Evolutionary conservation across 306 rosid species (phyloP).

Genomic region (Lablab purpureus): DNA sequence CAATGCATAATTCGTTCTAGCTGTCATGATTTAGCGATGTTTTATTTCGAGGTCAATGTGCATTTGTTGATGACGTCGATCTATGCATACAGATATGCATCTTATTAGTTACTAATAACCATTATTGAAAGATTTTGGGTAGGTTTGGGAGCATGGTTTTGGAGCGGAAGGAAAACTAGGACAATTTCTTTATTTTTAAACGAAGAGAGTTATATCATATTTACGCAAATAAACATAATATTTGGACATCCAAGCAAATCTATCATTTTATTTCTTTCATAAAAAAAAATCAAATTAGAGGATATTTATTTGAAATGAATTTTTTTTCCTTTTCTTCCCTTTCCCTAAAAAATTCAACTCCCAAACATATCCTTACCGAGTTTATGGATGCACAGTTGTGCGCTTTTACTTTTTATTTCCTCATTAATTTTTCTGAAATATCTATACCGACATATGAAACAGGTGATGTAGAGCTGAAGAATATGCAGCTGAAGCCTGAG

Average conservation of each 20-base stretch:
- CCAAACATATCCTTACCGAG: not conserved
- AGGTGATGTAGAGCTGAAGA: conserved; percentile 98
- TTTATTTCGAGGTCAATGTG: conserved; percentile 16
- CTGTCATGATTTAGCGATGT: conserved; percentile 9
- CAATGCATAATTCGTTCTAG: conserved; percentile 10
- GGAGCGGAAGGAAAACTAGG: not conserved
- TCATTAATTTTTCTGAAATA: conserved; percentile 15
- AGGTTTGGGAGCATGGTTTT: not conserved
- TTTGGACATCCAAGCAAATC: not conserved
- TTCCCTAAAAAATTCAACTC: not conserved
- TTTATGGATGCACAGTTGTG: conserved; percentile 23
- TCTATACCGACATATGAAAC: conserved; percentile 50
- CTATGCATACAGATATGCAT: not conserved
- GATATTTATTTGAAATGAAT: not conserved
- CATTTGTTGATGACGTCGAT: conserved; percentile 11
- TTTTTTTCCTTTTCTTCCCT: not conserved
- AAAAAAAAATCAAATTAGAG: not conserved
- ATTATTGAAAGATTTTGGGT: conserved; percentile 22
- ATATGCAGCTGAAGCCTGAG: conserved; percentile 99
- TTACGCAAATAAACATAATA: not conserved
- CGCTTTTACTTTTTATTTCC: conserved; percentile 3
- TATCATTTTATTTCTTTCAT: not conserved
- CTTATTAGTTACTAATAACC: not conserved
- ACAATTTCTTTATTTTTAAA: not conserved
- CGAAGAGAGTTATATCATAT: not conserved